Evolutionary conservation across 352 stramenopile species (phyloP).

Genomic region (Phytophthora tentaculata): DNA sequence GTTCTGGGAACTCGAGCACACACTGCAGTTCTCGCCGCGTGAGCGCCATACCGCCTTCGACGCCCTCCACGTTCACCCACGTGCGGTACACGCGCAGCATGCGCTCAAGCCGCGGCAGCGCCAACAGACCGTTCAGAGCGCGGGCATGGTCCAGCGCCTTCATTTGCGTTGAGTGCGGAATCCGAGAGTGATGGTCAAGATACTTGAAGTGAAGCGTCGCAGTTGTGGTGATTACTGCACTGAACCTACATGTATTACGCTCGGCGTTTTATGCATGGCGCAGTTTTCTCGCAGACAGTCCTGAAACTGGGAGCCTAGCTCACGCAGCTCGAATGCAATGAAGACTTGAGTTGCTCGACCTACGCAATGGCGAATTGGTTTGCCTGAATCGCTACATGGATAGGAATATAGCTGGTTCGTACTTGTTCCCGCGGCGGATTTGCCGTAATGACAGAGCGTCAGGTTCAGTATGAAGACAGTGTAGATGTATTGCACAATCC

Average conservation of each 20-base stretch:
- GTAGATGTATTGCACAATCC: too few species aligned
- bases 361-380: background rate
- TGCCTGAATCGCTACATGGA: too few species aligned
- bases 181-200: constrained; percentile 25
- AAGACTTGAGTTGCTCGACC: constrained; percentile 1
- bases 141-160: constrained; percentile 45
- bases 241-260: constrained; percentile 9
- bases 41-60: constrained; percentile 69
- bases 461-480: constrained; percentile 13
- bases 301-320: too few species aligned
- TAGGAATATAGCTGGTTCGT: background rate
- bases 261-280: constrained; percentile 4
- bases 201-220: constrained; percentile 9
- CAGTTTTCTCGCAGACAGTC: constrained; percentile 14
- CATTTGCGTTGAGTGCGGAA: constrained; percentile 17
- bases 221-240: constrained; percentile 2
- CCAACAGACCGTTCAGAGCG: constrained; percentile 49
- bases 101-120: constrained; percentile 60
- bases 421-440: too few species aligned
- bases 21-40: constrained; percentile 67
- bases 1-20: constrained; percentile 57
- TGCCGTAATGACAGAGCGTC: background rate
- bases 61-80: constrained; percentile 57
- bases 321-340: too few species aligned
- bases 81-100: constrained; percentile 58